phyloP scores from a whole-genome alignment of 1,284 basidiomycete genomes.

The Pyrrhoderma noxium region DNA sequence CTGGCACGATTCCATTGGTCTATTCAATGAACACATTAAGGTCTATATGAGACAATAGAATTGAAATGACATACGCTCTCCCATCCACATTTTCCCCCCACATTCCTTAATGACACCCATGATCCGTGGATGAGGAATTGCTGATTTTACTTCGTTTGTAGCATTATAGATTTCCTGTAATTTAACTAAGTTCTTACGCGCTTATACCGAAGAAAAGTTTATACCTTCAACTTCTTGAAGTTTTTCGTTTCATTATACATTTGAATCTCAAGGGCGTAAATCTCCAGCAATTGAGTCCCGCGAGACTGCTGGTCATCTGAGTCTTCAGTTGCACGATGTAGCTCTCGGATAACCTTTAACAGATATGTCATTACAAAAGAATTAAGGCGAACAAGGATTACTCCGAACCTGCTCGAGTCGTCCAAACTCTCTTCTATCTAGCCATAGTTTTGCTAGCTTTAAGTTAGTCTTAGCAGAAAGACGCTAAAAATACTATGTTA shows the following conservation, averaged over 20 bases:
- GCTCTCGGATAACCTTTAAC: slow-evolving; percentile 60
- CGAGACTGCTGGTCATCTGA: slow-evolving; percentile 75
- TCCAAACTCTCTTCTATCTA: slow-evolving; percentile 87
- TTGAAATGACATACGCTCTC: slow-evolving; percentile 68
- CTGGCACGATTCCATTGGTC: slow-evolving; percentile 91
- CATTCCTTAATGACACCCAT: slow-evolving; percentile 99
- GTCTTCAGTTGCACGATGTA: slow-evolving; percentile 58
- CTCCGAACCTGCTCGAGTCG: slow-evolving; percentile 76
- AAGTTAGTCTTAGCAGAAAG: slow-evolving; percentile 93
- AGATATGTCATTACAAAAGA: slow-evolving; percentile 6
- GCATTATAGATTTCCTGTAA: slow-evolving; percentile 93
- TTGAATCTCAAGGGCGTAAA: slow-evolving; percentile 97
- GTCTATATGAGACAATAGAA: background rate
- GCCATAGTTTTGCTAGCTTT: slow-evolving; percentile 96
- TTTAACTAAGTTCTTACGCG: background rate
- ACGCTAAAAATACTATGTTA: slow-evolving; percentile 44
- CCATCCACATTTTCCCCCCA: slow-evolving; percentile 99
- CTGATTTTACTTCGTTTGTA: slow-evolving; percentile 86
- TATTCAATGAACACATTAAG: slow-evolving; percentile 1
- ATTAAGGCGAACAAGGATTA: slow-evolving; percentile 1
- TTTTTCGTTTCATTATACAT: slow-evolving; percentile 98
- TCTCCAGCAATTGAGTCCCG: slow-evolving; percentile 92
- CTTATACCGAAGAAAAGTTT: slow-evolving; percentile 7
- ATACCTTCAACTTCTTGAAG: slow-evolving; percentile 89
- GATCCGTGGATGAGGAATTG: slow-evolving; percentile 96